Percentiles rank a stretch among this genome's conserved stretches.
Conservation (phyloP, 1,284 basidiomycete species). For the Puccinia triticina region DNA sequence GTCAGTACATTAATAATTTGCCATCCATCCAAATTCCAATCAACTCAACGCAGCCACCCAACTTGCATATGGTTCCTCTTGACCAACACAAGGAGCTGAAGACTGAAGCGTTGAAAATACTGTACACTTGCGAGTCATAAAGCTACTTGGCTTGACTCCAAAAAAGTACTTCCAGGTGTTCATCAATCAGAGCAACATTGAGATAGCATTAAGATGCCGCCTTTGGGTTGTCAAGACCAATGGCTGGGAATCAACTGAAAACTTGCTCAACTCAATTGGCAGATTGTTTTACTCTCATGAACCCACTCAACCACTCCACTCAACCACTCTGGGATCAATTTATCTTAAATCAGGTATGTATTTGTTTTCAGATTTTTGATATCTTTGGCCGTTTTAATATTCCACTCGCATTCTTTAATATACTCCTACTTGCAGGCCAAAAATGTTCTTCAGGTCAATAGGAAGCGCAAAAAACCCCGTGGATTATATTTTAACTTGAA, state of each 20-base stretch:
- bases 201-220: not conserved
- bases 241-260: not conserved
- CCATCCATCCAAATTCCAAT: too few species aligned
- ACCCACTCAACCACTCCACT: too few species aligned
- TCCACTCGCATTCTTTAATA: not conserved
- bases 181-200: not conserved
- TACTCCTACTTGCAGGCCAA: not conserved
- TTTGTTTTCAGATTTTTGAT: not conserved
- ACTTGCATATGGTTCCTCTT: not conserved
- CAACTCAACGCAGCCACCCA: too few species aligned
- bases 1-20: too few species aligned
- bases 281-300: not conserved
- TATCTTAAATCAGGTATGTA: not conserved
- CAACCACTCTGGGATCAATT: not conserved
- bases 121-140: not conserved
- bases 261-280: not conserved
- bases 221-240: not conserved
- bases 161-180: not conserved
- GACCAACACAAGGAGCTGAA: not conserved
- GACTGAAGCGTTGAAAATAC: not conserved
- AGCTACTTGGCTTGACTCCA: not conserved
- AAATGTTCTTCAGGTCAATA: not conserved
- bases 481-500: not conserved
- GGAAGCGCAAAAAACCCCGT: not conserved
- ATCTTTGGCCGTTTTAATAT: too few species aligned